Percentiles rank a stretch among this genome's conserved stretches.
phyloP scores from a whole-genome alignment of 805 yeast genomes.

The Zygoascus tannicola region DNA sequence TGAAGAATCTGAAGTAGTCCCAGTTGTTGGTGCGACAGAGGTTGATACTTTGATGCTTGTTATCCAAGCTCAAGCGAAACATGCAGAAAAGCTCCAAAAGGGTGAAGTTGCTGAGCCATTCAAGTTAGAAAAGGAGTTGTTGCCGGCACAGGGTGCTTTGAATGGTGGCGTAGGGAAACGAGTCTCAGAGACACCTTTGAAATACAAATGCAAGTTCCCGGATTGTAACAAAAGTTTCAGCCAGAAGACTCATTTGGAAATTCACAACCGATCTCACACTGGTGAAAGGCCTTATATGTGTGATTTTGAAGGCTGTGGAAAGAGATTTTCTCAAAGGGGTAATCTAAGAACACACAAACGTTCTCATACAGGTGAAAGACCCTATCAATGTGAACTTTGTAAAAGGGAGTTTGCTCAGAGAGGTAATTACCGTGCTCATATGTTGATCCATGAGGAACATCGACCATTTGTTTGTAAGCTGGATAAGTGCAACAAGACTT shows the following conservation, averaged over 20 bases:
- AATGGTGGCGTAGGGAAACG: constrained; percentile 71
- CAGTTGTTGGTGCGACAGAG: constrained; percentile 69
- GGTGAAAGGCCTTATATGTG: constrained; percentile 82
- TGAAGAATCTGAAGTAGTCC: constrained; percentile 2
- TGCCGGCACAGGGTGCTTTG: constrained; percentile 48
- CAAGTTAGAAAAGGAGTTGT: constrained; percentile 14
- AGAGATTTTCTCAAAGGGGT: constrained; percentile 84
- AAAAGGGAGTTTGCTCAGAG: constrained; percentile 73
- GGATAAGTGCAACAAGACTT: constrained; percentile 73
- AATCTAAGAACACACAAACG: constrained; percentile 77
- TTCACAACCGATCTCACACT: constrained; percentile 78
- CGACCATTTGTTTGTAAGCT: constrained; percentile 74
- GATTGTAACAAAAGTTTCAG: constrained; percentile 72
- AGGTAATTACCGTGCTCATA: constrained; percentile 87
- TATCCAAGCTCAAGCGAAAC: constrained; percentile 78
- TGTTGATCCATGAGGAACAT: constrained; percentile 66
- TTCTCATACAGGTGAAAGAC: constrained; percentile 87
- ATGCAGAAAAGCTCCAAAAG: constrained; percentile 49
- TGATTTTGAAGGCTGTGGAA: constrained; percentile 52
- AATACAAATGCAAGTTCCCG: constrained; percentile 26
- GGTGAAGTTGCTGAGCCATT: constrained; percentile 49
- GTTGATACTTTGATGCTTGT: constrained; percentile 88
- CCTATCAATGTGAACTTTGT: constrained; percentile 72
- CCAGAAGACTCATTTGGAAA: constrained; percentile 87
- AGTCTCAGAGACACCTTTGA: constrained; percentile 40